Evolutionary conservation across 805 yeast species (phyloP), one percentile per base, ranked within the genome.

Genomic region (Yarrowia hollandica): DNA sequence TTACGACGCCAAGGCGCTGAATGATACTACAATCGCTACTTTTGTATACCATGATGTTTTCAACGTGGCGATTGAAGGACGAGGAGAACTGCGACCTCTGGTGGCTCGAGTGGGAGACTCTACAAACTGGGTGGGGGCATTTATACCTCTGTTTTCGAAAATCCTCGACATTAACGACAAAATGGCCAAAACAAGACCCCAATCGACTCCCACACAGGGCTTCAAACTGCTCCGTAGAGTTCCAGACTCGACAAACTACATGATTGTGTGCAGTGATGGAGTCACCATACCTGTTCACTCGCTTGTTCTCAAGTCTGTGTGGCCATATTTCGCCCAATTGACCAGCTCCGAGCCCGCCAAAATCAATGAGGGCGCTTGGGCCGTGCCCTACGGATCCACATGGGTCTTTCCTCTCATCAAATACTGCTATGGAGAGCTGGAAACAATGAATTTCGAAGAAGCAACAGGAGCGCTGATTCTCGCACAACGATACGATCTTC

Each of bases 231-330:
- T 44, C 14, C 52, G 28, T 10, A 19, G 35, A 30, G 35, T 44
- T 3, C 52, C 52, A 30, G 52, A 30, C 9, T 44, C 52, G 2
- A 28, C 52, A 28, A 44, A 44, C 16, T 44, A 44, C 35, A 44
- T 30, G 35, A 44, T 44, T 14, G 52, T 44, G 52, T 44, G 52
- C 52, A 44, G 52, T 30, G 52, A 44, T n/a, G 52, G 52, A 19
- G 52, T 28, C 4, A 30, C 52, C 5, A 44, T 44, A 6, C 35
- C 52, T 9, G 52, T 44, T 6, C 52, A 44, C 10, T 44, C 52
- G 3, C 23, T 44, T 5, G 52, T 44, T 14, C 52, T 44, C 14
- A 44, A 44, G 26, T 44, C 52, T 2, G 52, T 44, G 4, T 44
- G 52, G 52, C 52, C 52, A 3, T 44, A 44, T 12, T 44, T 44